Evolutionary conservation across 441 rosid species (phyloP).

Genomic region (Flueggea neowawraea): DNA sequence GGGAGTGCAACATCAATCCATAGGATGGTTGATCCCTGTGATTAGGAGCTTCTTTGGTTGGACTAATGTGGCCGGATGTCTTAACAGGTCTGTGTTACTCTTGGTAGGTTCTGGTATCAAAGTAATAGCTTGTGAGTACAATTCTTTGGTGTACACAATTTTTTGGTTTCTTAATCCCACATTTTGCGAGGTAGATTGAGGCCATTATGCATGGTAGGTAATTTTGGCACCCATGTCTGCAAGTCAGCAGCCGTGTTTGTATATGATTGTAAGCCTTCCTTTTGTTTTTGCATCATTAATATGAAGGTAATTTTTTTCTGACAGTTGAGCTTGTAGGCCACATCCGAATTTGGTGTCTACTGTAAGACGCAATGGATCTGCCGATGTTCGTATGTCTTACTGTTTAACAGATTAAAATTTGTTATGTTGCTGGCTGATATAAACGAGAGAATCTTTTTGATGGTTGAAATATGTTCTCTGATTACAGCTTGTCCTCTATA

Average conservation of each 20-base stretch:
- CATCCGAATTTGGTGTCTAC: background rate
- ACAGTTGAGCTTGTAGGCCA: background rate
- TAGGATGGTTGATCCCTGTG: constrained; percentile 19
- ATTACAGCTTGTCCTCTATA: no score
- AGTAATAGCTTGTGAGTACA: constrained; percentile 13
- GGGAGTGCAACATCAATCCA: constrained; percentile 92
- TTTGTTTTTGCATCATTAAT: background rate
- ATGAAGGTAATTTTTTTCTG: background rate
- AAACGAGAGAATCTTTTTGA: no score
- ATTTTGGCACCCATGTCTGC: constrained; percentile 10
- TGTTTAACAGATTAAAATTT: no score
- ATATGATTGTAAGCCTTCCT: constrained; percentile 22
- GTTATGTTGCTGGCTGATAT: no score
- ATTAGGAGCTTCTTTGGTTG: constrained; percentile 3
- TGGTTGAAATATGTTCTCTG: no score
- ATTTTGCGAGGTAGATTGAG: constrained; percentile 14
- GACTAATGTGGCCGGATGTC: constrained; percentile 10
- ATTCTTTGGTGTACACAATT: constrained; percentile 39
- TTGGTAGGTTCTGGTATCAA: constrained; percentile 15
- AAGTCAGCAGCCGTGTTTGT: constrained; percentile 32
- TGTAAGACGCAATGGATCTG: no score
- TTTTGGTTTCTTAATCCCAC: background rate
- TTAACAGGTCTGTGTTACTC: constrained; percentile 29
- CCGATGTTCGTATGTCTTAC: no score
- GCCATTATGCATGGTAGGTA: constrained; percentile 12